phyloP scores from a whole-genome alignment of 768 basidiomycete species.

The Suillus subaureus region DNA sequence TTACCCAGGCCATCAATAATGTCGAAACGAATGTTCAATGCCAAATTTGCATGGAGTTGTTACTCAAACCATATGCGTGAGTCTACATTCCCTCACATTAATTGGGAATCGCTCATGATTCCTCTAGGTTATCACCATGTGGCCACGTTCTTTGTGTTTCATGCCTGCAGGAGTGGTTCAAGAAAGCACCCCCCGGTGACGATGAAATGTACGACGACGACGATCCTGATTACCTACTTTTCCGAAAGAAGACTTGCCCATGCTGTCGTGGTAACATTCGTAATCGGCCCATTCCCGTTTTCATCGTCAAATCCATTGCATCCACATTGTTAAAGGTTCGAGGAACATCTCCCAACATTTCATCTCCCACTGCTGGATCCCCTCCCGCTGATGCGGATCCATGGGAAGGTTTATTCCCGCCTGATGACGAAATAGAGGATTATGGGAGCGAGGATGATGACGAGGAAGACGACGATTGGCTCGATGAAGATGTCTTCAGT shows the following conservation, averaged over 20 bases:
- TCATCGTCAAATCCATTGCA: slow-evolving; percentile 64
- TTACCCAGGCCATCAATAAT: slow-evolving; percentile 48
- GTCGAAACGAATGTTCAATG: slow-evolving; percentile 67
- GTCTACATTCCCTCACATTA: slow-evolving; percentile 27
- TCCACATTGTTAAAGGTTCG: slow-evolving; percentile 51
- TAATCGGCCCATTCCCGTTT: slow-evolving; percentile 67
- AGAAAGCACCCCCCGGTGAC: slow-evolving; percentile 56
- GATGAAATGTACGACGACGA: slow-evolving; percentile 47
- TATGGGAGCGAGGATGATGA: slow-evolving; percentile 30
- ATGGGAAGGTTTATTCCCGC: slow-evolving; percentile 70
- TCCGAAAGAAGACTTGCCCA: slow-evolving; percentile 71
- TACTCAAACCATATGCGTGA: slow-evolving; percentile 67
- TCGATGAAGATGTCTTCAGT: slow-evolving; percentile 34
- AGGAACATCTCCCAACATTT: slow-evolving; percentile 20
- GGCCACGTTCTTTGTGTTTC: slow-evolving; percentile 75
- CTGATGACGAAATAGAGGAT: slow-evolving; percentile 45
- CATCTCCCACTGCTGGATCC: slow-evolving; percentile 25
- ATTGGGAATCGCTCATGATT: slow-evolving; percentile 13
- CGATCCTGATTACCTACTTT: slow-evolving; percentile 48
- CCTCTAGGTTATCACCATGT: slow-evolving; percentile 65
- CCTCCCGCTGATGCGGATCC: slow-evolving; percentile 54
- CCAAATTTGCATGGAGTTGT: slow-evolving; percentile 76
- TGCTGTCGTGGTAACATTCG: slow-evolving; percentile 63
- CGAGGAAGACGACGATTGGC: slow-evolving; percentile 27
- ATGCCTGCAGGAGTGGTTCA: slow-evolving; percentile 81